Evolutionary conservation across 495 filamentous ascomycete genomes (phyloP), one percentile per base, ranked within the genome.

Genomic region (Friedmanniomyces simplex): DNA sequence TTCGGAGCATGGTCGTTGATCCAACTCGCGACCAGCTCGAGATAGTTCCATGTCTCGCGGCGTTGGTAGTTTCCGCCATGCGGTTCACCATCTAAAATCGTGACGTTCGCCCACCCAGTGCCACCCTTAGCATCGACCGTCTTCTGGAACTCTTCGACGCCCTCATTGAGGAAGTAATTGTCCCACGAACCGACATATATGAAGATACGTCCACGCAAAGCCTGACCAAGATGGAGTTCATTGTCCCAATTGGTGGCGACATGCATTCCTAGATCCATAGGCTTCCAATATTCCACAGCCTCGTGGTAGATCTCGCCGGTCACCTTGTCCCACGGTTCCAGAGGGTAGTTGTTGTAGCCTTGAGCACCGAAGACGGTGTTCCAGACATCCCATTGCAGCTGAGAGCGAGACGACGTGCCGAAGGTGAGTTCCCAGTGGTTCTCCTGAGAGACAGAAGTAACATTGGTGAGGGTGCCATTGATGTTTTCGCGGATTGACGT

Each of bases 291-390:
- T 39, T 64, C 58, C 22, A 60, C 63, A 1, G 59, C 63, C 4
- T 32, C 63, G 28, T 32, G 59, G 46, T 55, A 61, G 22, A 65
- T 62, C 39, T 65, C 63, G 51, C 63, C 63, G 1, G 63, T 65
- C 36, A 65, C 63, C 37, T 65, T 65, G 41, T 65, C 48, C 63
- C 63, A 65, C 7, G 63, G 59, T 39, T 62, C 59, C 21, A 65
- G 59, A 4, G 63, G 63, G 45, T 65, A 65, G 16, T 52, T 52
- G 47, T 65, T 65, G 28, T 42, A 49, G 37, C 63, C 63, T 47
- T 65, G 63, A 1, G 39, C 59, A 13, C 63, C 63, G 39, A 62
- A 65, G n/a, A 65, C 63, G 13, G 63, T 49, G 32, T 65, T 59
- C 63, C 63, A 65, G 22, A 57, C 48, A 57, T 65, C 63, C 63